Base-by-base conservation (phyloP, 1,284 basidiomycete genomes). In the Afroboletus lepidellus region DNA sequence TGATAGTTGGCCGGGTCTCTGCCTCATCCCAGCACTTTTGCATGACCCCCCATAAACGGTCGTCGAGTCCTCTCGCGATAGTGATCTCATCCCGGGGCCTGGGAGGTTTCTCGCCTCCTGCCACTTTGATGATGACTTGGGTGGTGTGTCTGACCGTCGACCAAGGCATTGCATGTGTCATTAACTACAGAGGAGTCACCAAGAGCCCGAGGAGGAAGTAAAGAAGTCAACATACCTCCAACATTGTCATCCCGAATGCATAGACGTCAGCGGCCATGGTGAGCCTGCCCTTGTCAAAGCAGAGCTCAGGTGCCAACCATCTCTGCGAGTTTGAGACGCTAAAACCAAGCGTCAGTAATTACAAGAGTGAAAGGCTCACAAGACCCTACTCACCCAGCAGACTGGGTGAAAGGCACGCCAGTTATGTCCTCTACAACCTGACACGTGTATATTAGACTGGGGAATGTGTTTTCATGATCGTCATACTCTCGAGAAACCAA, bases 241-340 rank as follows among this genome's bases (percentile, higher is more conserved):
- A 66, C 30, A 79, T 70, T 7, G 79, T 80, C 80, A 82, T 82
- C 8, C 68, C 78, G 41, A 74, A 77, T 13, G 80, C 73, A 54
- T 80, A 82, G 13, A 82, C 71, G 57, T 83, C 81, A 9, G 79
- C 76, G 30, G 69, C 67, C 15, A 69, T 67, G 0, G 77, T 80
- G 21, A 82, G 62, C 7, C 72, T 71, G 8, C 76, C 78, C 54
- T 75, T 71, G 11, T 77, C 77, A 48, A 72, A 66, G 57, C 76
- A 80, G n/a, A 81, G 66, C 60, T 83, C 80, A 2, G 81, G 80
- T 25, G 81, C 80, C 50, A 80, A 74, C 77, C 80, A 80, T 41
- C 73, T 59, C 43, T 72, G 72, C 30, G 72, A 74, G 34, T 74
- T 73, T 32, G 64, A 65, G 42, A 69, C 59, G 7, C 70, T 72